phyloP scores from a whole-genome alignment of 2,329 filamentous ascomycete genomes.

The Cryphonectria radicalis region DNA sequence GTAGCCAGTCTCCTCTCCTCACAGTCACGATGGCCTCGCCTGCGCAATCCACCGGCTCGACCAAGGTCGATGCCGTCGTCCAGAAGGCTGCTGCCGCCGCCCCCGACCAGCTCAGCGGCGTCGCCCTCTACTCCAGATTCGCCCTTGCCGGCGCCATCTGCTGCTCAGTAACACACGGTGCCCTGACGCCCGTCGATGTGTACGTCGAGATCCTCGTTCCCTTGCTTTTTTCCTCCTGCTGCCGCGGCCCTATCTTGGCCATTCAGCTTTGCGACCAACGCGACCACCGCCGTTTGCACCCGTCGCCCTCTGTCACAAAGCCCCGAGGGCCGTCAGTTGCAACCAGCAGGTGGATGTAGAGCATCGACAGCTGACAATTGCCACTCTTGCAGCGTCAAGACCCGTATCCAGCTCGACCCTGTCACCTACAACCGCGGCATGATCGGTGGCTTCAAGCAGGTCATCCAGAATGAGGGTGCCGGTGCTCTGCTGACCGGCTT shows the following conservation, averaged over 20 bases:
- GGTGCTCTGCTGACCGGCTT: conserved; percentile 84
- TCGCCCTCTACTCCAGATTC: conserved; percentile 90
- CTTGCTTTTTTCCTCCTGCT: background rate
- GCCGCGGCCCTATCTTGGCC: background rate
- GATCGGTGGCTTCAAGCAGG: conserved; percentile 84
- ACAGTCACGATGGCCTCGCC: conserved; percentile 49
- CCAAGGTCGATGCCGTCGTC: conserved; percentile 51
- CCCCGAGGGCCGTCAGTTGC: background rate
- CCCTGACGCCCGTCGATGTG: conserved; percentile 98
- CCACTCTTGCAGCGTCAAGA: conserved; percentile 76
- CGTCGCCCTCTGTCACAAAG: background rate
- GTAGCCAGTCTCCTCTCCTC: conserved; percentile 22
- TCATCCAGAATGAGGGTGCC: conserved; percentile 82
- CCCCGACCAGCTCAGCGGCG: conserved; percentile 49
- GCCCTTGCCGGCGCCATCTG: conserved; percentile 97
- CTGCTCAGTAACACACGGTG: conserved; percentile 97
- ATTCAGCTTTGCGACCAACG: conserved; percentile 22
- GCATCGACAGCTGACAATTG: conserved; percentile 9
- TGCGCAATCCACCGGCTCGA: conserved; percentile 43
- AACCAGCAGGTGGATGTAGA: conserved; percentile 15
- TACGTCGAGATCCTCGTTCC: conserved; percentile 60
- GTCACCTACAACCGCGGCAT: conserved; percentile 86
- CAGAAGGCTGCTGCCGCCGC: conserved; percentile 47
- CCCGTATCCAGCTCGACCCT: conserved; percentile 91
- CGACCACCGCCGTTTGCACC: background rate